Evolutionary conservation across 805 yeast genomes (phyloP).

Genomic region (Gaillardinia entomophila): DNA sequence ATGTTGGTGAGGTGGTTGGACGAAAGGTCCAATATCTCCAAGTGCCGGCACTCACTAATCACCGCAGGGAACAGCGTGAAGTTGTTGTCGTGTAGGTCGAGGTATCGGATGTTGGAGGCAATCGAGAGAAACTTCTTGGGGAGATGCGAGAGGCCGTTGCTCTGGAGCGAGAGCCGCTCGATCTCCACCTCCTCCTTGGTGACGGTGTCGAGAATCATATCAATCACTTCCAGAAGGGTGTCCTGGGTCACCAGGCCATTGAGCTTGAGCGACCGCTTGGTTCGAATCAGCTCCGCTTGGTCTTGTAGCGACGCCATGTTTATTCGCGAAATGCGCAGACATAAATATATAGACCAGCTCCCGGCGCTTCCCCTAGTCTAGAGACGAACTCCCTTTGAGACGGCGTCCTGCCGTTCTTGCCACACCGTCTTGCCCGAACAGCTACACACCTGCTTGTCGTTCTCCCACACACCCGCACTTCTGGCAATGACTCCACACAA

Average conservation of each 20-base stretch:
- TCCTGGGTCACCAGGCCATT: slow-evolving; percentile 6
- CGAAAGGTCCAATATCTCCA: slow-evolving; percentile 66
- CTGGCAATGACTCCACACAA: slow-evolving; percentile 89
- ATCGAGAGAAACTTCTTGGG: slow-evolving; percentile 44
- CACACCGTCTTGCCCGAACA: slow-evolving; percentile 95
- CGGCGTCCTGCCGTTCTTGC: slow-evolving; percentile 86
- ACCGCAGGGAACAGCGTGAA: slow-evolving; percentile 49
- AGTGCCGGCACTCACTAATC: slow-evolving; percentile 28
- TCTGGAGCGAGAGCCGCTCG: slow-evolving; percentile 50
- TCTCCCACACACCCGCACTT: slow-evolving; percentile 97
- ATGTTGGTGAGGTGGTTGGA: slow-evolving; percentile 45
- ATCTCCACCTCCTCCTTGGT: too few species aligned
- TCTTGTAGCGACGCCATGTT: too few species aligned
- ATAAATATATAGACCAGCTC: slow-evolving; percentile 1
- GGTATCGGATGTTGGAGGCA: slow-evolving; percentile 41
- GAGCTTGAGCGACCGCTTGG: slow-evolving; percentile 15
- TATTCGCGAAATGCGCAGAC: too few species aligned
- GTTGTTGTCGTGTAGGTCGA: slow-evolving; percentile 62
- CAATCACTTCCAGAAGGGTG: slow-evolving; percentile 14
- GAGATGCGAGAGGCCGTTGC: slow-evolving; percentile 41
- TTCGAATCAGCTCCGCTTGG: slow-evolving; percentile 16
- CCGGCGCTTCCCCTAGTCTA: slow-evolving; percentile 2
- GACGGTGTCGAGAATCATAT: slow-evolving; percentile 16
- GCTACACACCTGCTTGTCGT: slow-evolving; percentile 85
- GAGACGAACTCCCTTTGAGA: slow-evolving; percentile 45